Conservation (phyloP, 441 rosid genomes). For the Macaranga tanarius region DNA sequence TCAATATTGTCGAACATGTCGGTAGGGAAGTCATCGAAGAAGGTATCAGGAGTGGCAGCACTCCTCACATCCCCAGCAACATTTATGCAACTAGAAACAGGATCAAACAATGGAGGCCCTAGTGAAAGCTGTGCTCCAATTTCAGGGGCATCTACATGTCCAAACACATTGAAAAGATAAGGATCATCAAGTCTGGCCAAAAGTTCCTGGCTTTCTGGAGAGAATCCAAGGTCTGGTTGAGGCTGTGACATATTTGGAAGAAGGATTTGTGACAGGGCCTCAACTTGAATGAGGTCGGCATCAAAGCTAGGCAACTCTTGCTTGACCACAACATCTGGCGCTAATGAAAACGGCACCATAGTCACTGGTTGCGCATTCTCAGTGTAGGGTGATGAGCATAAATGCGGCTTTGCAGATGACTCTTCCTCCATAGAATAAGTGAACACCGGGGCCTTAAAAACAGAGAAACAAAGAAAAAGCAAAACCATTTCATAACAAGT, state of each 20-base stretch:
- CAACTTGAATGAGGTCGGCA: slow-evolving; percentile 25
- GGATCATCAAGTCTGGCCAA: slow-evolving; percentile 60
- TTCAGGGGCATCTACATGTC: slow-evolving; percentile 44
- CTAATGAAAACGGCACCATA: slow-evolving; percentile 25
- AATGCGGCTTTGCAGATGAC: slow-evolving; percentile 30
- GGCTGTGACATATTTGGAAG: slow-evolving; percentile 37
- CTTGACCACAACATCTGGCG: slow-evolving; percentile 28
- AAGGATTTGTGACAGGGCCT: slow-evolving; percentile 23
- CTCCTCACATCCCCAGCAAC: slow-evolving; percentile 31
- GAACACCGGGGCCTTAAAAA: slow-evolving; percentile 33
- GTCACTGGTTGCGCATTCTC: slow-evolving; percentile 22
- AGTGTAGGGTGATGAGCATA: slow-evolving; percentile 31
- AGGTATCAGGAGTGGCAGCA: slow-evolving; percentile 36
- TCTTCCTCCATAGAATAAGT: slow-evolving; percentile 43
- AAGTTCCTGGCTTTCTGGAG: slow-evolving; percentile 54
- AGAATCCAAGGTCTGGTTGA: slow-evolving; percentile 39
- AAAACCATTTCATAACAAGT: background rate
- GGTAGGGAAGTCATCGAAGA: slow-evolving; percentile 73
- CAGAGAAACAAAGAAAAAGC: background rate
- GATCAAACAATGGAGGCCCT: slow-evolving; percentile 48
- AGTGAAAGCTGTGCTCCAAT: slow-evolving; percentile 34
- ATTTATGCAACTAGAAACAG: slow-evolving; percentile 28
- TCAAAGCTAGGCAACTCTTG: slow-evolving; percentile 33
- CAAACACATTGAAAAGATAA: slow-evolving; percentile 50
- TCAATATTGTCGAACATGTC: slow-evolving; percentile 75